phyloP scores from a whole-genome alignment of 257 asterid species.

The Ocimum tenuiflorum region DNA sequence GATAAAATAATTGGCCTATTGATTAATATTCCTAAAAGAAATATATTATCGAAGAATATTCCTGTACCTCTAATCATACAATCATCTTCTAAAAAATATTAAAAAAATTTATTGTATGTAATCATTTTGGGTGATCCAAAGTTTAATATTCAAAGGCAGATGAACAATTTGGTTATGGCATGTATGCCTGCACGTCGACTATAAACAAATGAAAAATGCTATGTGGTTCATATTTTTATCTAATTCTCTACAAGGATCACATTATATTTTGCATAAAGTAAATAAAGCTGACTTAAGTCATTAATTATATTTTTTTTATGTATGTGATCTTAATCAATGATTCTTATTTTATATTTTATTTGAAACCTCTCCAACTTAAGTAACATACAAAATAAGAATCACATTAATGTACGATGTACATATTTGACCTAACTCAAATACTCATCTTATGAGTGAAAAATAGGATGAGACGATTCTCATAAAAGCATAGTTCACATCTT shows the following conservation, averaged over 20 bases:
- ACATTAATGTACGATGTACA: no score
- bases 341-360: neutral
- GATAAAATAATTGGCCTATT: no score
- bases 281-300: conserved; percentile 2
- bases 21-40: no score
- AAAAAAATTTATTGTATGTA: neutral
- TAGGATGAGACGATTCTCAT: no score
- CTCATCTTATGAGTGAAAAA: neutral
- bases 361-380: neutral
- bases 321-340: neutral
- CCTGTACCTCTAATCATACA: no score
- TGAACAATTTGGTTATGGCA: neutral
- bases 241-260: neutral
- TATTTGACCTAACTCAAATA: no score
- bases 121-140: conserved; percentile 18
- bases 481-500: no score
- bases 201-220: neutral
- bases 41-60: no score
- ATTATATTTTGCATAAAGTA: neutral
- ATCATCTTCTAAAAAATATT: no score
- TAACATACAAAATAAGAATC: no score
- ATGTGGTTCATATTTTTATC: neutral
- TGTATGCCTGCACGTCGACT: conserved; percentile 32
- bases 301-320: conserved; percentile 1
- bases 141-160: conserved; percentile 3